Evolutionary conservation across 805 yeast species (phyloP), one percentile per base, ranked within the genome.

Genomic region (Saccharomycopsis sp.): DNA sequence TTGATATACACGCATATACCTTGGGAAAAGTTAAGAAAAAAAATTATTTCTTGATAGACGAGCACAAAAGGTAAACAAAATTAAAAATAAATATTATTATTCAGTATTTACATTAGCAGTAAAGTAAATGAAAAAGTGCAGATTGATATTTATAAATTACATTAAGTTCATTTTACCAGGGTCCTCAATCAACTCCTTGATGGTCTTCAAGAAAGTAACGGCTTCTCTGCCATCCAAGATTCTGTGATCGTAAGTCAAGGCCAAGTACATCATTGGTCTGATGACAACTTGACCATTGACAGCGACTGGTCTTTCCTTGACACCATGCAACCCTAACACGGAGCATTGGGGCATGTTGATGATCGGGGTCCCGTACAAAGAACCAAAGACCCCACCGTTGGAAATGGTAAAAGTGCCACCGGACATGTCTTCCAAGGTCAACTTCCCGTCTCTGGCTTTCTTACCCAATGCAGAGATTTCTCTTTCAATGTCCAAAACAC

Each of bases 391-490:
- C 65, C 98, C 98, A 63, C 98, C 98, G 69, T 92, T 92, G 42
- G 97, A 92, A 57, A 92, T 92, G 58, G 98, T 92, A 73, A 92
- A 88, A 46, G 97, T 88, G 64, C 98, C 98, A 63, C 98, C 98
- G 48, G 96, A 75, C 97, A 92, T 89, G 65, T 92, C 98, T 71
- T 92, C 98, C 51, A 92, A 67, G 42, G 96, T 85, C 59, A 92
- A 75, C 69, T 92, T 88, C 58, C 92, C 92, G 61, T 89, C 97
- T 65, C 97, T 84, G 49, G 98, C 98, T 69, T 86, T 89, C 59
- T 68, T 69, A 65, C 96, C 92, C 56, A 92, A 71, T 53, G 67
- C 65, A 42, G 76, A 61, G 52, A 92, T 89, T 64, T 85, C 96
- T 55, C 78, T 64, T 68, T 92, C 98, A 51, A 92, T 80, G 50